These are phyloP conservation scores for Lepiota brunneoincarnata DNA, from an alignment of 768 basidiomycete genomes.

Conservation along the genomic window DNA sequence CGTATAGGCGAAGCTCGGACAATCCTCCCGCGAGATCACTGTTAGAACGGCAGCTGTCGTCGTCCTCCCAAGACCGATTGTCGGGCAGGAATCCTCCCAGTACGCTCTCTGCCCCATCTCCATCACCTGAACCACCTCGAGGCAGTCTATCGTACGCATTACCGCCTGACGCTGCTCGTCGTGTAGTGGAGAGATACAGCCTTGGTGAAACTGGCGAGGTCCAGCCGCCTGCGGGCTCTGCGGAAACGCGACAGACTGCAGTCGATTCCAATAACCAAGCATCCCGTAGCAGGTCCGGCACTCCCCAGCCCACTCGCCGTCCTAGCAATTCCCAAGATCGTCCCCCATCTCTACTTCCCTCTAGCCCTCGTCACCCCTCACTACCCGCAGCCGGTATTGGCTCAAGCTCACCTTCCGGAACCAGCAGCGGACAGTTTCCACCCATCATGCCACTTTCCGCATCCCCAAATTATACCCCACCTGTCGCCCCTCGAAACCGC, in stretches of 20 bases:
- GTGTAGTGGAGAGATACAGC: slow-evolving; percentile 51
- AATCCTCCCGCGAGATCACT: slow-evolving; percentile 5
- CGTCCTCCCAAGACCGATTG: slow-evolving; percentile 13
- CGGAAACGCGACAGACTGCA: slow-evolving; percentile 26
- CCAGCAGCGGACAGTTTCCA: slow-evolving; percentile 24
- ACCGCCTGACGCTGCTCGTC: slow-evolving; percentile 40
- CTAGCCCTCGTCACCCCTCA: slow-evolving; percentile 45
- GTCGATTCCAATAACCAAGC: slow-evolving; percentile 28
- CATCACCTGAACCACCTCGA: slow-evolving; percentile 34
- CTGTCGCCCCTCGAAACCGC: slow-evolving; percentile 65
- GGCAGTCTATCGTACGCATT: slow-evolving; percentile 43
- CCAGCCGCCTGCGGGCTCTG: slow-evolving; percentile 24
- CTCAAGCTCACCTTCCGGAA: slow-evolving; percentile 13
- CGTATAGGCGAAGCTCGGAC: slow-evolving; percentile 18
- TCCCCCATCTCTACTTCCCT: slow-evolving; percentile 33
- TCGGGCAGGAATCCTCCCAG: slow-evolving; percentile 7
- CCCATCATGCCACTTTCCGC: slow-evolving; percentile 59
- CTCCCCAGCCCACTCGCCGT: slow-evolving; percentile 21
- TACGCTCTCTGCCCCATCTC: slow-evolving; percentile 25
- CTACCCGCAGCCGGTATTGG: slow-evolving; percentile 22
- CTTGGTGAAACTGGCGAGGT: slow-evolving; percentile 39
- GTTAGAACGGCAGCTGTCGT: slow-evolving; percentile 10
- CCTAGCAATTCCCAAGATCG: slow-evolving; percentile 19
- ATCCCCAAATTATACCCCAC: slow-evolving; percentile 58
- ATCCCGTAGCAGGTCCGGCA: slow-evolving; percentile 18